Evolutionary conservation across 2,329 filamentous ascomycete genomes (phyloP).

Genomic region (Microsporum audouinii): DNA sequence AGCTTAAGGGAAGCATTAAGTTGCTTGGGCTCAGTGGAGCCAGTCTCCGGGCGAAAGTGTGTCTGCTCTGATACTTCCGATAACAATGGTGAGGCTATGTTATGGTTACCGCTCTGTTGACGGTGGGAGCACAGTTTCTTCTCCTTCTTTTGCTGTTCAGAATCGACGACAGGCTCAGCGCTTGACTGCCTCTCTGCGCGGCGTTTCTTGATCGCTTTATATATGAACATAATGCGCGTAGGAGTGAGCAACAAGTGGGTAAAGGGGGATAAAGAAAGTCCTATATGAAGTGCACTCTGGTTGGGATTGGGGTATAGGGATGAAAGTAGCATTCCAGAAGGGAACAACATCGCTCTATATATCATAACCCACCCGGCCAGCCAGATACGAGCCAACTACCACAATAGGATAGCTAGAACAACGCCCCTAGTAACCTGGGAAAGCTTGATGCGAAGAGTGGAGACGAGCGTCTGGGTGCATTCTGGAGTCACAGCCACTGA

Average conservation of each 20-base stretch:
- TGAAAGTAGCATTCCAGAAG: not conserved
- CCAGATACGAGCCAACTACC: not conserved
- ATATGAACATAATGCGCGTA: not conserved
- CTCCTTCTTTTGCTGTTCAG: slow-evolving; percentile 2
- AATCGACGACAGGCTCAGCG: not conserved
- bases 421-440: not conserved
- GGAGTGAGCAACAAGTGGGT: not conserved
- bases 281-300: not conserved
- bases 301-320: not conserved
- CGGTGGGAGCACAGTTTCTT: slow-evolving; percentile 13
- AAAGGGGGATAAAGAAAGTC: not conserved
- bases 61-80: not conserved
- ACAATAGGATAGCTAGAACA: not conserved
- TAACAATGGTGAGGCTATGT: not conserved
- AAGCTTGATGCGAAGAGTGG: not conserved
- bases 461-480: not conserved
- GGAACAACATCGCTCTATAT: not conserved
- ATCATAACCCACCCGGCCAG: not conserved
- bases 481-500: not conserved
- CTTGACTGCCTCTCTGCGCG: not conserved
- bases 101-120: not conserved
- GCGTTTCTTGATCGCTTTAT: slow-evolving; percentile 7
- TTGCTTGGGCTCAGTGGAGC: not conserved
- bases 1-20: not conserved
- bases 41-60: not conserved